Conservation (phyloP, 768 basidiomycete species). For the Sarcodon aspratus region DNA sequence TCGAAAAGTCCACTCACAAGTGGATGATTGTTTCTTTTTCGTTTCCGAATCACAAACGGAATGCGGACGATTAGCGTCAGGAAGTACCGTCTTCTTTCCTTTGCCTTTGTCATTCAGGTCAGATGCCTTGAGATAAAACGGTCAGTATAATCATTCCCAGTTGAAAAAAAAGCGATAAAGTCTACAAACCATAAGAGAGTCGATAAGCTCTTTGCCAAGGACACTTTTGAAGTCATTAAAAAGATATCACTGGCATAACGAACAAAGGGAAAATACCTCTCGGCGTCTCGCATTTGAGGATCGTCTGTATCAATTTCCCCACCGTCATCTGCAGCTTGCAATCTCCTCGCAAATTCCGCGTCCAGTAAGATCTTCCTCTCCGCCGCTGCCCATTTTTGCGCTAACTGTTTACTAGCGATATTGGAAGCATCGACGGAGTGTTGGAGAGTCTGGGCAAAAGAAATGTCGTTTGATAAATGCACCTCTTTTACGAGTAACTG, state of each 20-base stretch:
- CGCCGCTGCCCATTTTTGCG: conserved; percentile 25
- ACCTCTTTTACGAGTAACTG: conserved; percentile 18
- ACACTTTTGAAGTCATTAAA: conserved; percentile 9
- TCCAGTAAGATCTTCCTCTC: conserved; percentile 24
- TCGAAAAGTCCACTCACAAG: no score
- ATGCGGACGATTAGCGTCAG: no score
- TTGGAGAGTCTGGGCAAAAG: conserved; percentile 22
- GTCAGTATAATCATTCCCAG: not conserved
- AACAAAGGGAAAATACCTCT: conserved; percentile 12
- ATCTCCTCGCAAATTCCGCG: conserved; percentile 22
- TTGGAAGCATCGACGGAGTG: conserved; percentile 13
- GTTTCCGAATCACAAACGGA: no score
- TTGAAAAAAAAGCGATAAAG: not conserved
- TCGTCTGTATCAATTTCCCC: conserved; percentile 15
- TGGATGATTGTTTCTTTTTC: no score
- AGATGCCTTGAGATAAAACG: not conserved
- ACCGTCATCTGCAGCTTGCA: conserved; percentile 20
- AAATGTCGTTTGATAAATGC: conserved; percentile 16
- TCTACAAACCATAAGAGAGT: conserved; percentile 14
- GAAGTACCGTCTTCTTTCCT: conserved; percentile 15
- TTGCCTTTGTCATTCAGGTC: conserved; percentile 18
- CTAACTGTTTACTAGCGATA: conserved; percentile 19
- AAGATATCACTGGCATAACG: not conserved
- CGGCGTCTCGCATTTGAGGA: conserved; percentile 17
- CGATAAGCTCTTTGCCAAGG: conserved; percentile 17